Evolutionary conservation across 2,329 filamentous ascomycete species (phyloP).

Genomic region (Cordyceps pruinosa): DNA sequence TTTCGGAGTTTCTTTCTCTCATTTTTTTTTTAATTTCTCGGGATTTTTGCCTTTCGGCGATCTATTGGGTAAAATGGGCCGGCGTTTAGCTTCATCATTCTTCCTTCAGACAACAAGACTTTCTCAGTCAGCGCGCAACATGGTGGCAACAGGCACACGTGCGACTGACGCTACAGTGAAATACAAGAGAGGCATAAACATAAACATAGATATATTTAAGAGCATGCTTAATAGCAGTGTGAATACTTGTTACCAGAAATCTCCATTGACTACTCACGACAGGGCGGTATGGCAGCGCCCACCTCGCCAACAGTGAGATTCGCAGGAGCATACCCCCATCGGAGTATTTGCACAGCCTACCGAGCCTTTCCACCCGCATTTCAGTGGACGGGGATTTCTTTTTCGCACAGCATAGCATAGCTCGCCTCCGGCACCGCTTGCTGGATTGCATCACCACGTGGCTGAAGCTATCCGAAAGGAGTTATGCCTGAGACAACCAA

Average conservation of each 20-base stretch:
- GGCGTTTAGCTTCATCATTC: not conserved
- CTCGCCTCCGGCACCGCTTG: not conserved
- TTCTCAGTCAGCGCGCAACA: not conserved
- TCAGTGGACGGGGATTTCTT: not conserved
- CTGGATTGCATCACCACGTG: constrained; percentile 8
- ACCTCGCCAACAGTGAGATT: too few relatives aligned
- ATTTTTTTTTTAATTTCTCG: not conserved
- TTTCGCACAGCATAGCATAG: not conserved
- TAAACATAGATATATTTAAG: too few relatives aligned
- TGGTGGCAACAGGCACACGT: too few relatives aligned
- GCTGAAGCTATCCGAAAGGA: not conserved
- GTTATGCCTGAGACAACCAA: not conserved
- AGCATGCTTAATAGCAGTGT: too few relatives aligned
- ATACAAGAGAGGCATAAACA: too few relatives aligned
- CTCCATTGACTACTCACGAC: too few relatives aligned
- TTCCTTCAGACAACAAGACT: not conserved
- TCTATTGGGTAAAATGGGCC: not conserved
- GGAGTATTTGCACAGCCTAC: too few relatives aligned
- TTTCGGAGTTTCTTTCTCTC: not conserved
- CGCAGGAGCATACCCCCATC: too few relatives aligned
- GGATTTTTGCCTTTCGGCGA: not conserved
- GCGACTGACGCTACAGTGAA: too few relatives aligned
- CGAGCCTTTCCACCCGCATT: too few relatives aligned
- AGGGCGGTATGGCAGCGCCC: too few relatives aligned
- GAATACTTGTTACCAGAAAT: too few relatives aligned